These are phyloP conservation scores for Vitis rotundifolia DNA, from an alignment of 164 flowering plant species.

Conservation along the genomic window DNA sequence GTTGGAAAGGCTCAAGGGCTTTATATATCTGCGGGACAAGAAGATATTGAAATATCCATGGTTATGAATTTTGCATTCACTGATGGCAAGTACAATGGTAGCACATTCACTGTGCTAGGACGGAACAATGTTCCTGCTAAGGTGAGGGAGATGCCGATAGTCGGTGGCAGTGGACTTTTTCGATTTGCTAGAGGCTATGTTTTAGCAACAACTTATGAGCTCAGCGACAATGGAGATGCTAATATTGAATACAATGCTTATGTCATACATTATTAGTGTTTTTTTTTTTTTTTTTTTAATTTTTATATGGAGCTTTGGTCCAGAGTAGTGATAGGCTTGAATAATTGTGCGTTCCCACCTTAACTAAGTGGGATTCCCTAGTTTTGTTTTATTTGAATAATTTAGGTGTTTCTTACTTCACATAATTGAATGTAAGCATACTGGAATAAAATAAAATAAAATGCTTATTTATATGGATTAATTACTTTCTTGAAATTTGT, in stretches of 20 bases:
- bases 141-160: constrained; percentile 39
- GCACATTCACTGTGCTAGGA: constrained; percentile 32
- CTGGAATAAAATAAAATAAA: too few species aligned
- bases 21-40: constrained; percentile 23
- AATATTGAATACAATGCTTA: constrained; percentile 15
- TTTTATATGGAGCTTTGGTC: too few species aligned
- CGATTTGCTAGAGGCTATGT: constrained; percentile 12
- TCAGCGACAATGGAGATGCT: constrained; percentile 3
- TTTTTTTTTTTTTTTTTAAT: neutral
- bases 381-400: too few species aligned
- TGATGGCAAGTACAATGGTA: constrained; percentile 35
- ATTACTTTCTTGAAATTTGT: too few species aligned
- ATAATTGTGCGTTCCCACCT: neutral
- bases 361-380: too few species aligned
- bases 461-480: too few species aligned
- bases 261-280: constrained; percentile 11
- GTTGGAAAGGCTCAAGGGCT: constrained; percentile 42
- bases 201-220: neutral
- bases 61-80: constrained; percentile 36
- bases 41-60: constrained; percentile 28
- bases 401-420: too few species aligned
- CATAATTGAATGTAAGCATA: too few species aligned
- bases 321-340: too few species aligned
- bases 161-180: constrained; percentile 41
- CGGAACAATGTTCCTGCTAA: constrained; percentile 18